Evolutionary conservation across 2,329 filamentous ascomycete species (phyloP).

Genomic region (Nectriaceae sp.): DNA sequence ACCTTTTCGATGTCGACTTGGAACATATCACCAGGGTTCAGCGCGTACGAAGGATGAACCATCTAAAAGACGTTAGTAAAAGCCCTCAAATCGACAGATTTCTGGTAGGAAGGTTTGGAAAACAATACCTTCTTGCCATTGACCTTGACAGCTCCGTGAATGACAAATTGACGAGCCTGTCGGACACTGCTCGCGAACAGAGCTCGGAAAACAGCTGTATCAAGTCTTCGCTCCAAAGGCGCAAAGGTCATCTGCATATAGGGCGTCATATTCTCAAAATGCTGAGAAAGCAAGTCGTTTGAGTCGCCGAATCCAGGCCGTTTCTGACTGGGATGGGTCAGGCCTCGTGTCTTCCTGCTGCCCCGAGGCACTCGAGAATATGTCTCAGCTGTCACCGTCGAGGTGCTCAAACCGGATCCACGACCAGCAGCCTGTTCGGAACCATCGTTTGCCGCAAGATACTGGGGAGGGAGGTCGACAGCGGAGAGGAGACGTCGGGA

Average conservation of each 20-base stretch:
- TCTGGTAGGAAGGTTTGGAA: not conserved
- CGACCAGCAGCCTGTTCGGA: conserved; percentile 81
- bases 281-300: conserved; percentile 35
- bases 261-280: conserved; percentile 61
- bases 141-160: conserved; percentile 91
- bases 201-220: conserved; percentile 92
- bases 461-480: conserved; percentile 78
- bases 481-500: conserved; percentile 77
- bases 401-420: conserved; percentile 65
- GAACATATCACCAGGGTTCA: conserved; percentile 98
- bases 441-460: conserved; percentile 81
- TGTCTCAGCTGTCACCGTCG: conserved; percentile 33
- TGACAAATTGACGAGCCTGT: conserved; percentile 91
- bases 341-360: conserved; percentile 15
- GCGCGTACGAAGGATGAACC: conserved; percentile 85
- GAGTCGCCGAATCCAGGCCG: conserved; percentile 32
- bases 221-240: conserved; percentile 85
- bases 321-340: conserved; percentile 24
- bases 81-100: not conserved
- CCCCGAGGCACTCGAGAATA: conserved; percentile 34
- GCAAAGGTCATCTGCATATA: conserved; percentile 98
- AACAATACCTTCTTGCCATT: conserved; percentile 85
- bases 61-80: conserved; percentile 60
- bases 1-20: conserved; percentile 90
- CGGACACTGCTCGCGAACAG: conserved; percentile 91